phyloP scores from a whole-genome alignment of 331 rosid species.

The Malus hybrid region DNA sequence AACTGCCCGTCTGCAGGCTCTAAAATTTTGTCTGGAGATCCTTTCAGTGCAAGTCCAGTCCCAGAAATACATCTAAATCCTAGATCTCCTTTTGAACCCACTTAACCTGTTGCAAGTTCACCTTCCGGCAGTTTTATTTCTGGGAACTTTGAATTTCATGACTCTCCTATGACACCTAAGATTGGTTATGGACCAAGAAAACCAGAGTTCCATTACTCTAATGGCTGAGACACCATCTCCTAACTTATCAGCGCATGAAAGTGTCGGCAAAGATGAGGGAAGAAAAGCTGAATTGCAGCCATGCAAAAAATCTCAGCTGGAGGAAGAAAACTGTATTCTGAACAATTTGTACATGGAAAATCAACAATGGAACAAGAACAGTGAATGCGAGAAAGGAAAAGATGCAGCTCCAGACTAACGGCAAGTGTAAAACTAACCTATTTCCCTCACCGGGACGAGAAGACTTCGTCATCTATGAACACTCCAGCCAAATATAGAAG shows the following conservation, averaged over 20 bases:
- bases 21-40: slow-evolving; percentile 37
- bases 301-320: slow-evolving; percentile 20
- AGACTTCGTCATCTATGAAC: slow-evolving; percentile 33
- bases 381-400: slow-evolving; percentile 24
- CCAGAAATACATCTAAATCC: slow-evolving; percentile 25
- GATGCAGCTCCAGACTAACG: slow-evolving; percentile 18
- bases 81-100: slow-evolving; percentile 28
- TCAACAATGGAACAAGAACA: slow-evolving; percentile 17
- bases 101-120: slow-evolving; percentile 30
- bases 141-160: slow-evolving; percentile 26
- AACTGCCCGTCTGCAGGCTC: slow-evolving; percentile 29
- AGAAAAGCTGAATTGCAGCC: slow-evolving; percentile 24
- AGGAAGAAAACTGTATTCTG: slow-evolving; percentile 30
- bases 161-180: slow-evolving; percentile 29
- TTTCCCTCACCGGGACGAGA: slow-evolving; percentile 38
- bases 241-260: slow-evolving; percentile 44
- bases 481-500: slow-evolving; percentile 25
- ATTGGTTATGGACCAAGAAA: slow-evolving; percentile 16
- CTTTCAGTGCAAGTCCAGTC: slow-evolving; percentile 26
- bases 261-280: slow-evolving; percentile 41
- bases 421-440: slow-evolving; percentile 20
- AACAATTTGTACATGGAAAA: slow-evolving; percentile 31
- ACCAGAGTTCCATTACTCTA: slow-evolving; percentile 31
- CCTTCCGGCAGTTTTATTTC: slow-evolving; percentile 40
- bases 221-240: slow-evolving; percentile 35